Conservation (phyloP, 202 grass and related monocot genomes). For the Digitaria exilis region DNA sequence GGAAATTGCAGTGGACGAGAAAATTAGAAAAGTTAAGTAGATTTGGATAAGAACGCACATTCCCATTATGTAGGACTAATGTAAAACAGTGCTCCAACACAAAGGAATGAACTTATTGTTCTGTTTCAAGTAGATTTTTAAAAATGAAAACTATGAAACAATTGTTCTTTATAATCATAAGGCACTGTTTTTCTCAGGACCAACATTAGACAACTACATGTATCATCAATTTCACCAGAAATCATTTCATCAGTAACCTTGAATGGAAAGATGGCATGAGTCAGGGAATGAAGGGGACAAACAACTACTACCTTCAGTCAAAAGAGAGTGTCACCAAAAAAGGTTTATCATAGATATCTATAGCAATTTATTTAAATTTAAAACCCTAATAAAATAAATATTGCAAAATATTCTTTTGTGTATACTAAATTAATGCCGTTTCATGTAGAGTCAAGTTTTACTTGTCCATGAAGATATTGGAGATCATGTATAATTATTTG, state of each 20-base stretch:
- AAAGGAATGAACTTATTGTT: background rate
- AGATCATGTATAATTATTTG: background rate
- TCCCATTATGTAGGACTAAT: background rate
- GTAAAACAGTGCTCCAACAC: background rate
- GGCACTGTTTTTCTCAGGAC: background rate
- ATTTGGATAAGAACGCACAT: background rate
- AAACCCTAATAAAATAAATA: background rate
- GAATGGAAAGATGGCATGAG: background rate
- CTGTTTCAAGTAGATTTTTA: background rate
- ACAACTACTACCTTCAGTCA: background rate
- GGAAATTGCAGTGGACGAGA: background rate
- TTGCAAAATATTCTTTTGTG: background rate
- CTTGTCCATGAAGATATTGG: background rate
- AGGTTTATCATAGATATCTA: background rate
- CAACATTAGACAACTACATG: background rate
- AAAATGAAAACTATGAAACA: conserved; percentile 5
- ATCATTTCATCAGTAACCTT: background rate
- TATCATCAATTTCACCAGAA: background rate
- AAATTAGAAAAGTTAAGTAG: background rate
- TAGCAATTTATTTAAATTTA: background rate
- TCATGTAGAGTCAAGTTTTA: background rate
- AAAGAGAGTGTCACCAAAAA: background rate
- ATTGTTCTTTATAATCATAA: background rate
- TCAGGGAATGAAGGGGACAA: background rate
- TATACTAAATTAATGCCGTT: background rate